A percentile compares a stretch with the other conserved stretches of the same genome.
Evolutionary conservation across 2,329 filamentous ascomycete species (phyloP).

Genomic region (Sphaerostilbella broomeana): DNA sequence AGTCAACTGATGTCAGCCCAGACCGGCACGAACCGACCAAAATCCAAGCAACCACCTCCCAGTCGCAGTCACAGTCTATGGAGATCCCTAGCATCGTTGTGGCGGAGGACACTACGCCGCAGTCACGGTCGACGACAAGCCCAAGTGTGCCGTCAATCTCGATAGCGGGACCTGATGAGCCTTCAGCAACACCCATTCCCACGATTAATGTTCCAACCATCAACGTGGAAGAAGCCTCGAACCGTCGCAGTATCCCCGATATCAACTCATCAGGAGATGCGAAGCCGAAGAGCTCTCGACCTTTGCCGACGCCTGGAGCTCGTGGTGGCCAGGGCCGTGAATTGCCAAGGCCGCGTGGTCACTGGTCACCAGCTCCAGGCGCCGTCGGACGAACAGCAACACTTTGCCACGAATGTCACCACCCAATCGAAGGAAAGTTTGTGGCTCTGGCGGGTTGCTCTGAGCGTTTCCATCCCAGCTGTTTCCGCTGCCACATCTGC

Average conservation of each 20-base stretch:
- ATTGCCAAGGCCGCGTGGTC: slow-evolving; percentile 40
- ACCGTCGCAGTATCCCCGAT: slow-evolving; percentile 34
- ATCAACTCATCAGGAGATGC: slow-evolving; percentile 43
- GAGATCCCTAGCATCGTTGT: slow-evolving; percentile 49
- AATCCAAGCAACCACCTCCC: slow-evolving; percentile 6
- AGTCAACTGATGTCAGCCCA: slow-evolving; percentile 60
- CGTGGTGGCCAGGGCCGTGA: slow-evolving; percentile 27
- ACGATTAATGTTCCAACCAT: slow-evolving; percentile 46
- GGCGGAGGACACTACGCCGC: slow-evolving; percentile 39
- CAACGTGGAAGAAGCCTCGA: slow-evolving; percentile 30
- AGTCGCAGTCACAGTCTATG: slow-evolving; percentile 28
- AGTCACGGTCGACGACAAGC: slow-evolving; percentile 23
- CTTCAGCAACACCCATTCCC: slow-evolving; percentile 23
- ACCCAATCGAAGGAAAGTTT: slow-evolving; percentile 84
- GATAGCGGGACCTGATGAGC: slow-evolving; percentile 25
- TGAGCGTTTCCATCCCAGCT: slow-evolving; percentile 84
- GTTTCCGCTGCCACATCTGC: slow-evolving; percentile 85
- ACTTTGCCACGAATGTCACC: slow-evolving; percentile 74
- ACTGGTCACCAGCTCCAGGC: slow-evolving; percentile 53
- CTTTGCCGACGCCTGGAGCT: slow-evolving; percentile 41
- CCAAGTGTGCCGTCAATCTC: slow-evolving; percentile 31
- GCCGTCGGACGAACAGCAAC: slow-evolving; percentile 52
- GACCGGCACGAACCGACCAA: slow-evolving; percentile 30
- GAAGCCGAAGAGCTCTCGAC: slow-evolving; percentile 19
- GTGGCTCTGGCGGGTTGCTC: slow-evolving; percentile 68